Conservation (phyloP, 345 rosid species). For the Turritis glabra region DNA sequence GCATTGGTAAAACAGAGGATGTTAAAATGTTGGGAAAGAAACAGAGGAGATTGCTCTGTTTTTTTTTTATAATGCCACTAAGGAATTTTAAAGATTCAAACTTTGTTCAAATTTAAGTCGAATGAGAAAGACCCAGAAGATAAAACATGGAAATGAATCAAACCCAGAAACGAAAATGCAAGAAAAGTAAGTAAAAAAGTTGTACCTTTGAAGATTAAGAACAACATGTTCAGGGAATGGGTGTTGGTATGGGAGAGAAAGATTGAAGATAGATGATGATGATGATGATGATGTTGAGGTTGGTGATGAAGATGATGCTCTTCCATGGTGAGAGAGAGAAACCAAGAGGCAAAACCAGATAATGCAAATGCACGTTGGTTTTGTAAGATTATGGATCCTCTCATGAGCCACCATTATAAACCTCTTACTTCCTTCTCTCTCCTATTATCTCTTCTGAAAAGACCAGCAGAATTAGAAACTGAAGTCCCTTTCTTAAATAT, state of each 20-base stretch:
- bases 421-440: neutral
- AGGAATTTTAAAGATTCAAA: neutral
- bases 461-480: slow-evolving; percentile 17
- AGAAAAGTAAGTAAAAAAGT: too few relatives aligned
- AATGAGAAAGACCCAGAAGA: slow-evolving; percentile 6
- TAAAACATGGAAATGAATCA: neutral
- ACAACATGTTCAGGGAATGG: slow-evolving; percentile 61
- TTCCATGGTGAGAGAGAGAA: slow-evolving; percentile 29
- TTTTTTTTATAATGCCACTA: neutral
- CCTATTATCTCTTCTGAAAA: slow-evolving; percentile 12
- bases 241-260: slow-evolving; percentile 61
- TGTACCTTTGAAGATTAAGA: slow-evolving; percentile 53
- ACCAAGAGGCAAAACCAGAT: slow-evolving; percentile 39
- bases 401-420: slow-evolving; percentile 31
- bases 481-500: slow-evolving; percentile 18
- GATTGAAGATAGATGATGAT: slow-evolving; percentile 37
- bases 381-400: slow-evolving; percentile 42
- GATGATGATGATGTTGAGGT: slow-evolving; percentile 22
- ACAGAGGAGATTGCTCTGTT: slow-evolving; percentile 42
- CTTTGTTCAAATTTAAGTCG: neutral
- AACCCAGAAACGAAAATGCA: neutral
- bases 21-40: neutral
- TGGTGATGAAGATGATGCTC: slow-evolving; percentile 16
- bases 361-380: slow-evolving; percentile 42
- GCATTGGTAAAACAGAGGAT: slow-evolving; percentile 12